Base-by-base conservation (phyloP, 129 eudicot genomes). In the Chrysanthemum makinoi region DNA sequence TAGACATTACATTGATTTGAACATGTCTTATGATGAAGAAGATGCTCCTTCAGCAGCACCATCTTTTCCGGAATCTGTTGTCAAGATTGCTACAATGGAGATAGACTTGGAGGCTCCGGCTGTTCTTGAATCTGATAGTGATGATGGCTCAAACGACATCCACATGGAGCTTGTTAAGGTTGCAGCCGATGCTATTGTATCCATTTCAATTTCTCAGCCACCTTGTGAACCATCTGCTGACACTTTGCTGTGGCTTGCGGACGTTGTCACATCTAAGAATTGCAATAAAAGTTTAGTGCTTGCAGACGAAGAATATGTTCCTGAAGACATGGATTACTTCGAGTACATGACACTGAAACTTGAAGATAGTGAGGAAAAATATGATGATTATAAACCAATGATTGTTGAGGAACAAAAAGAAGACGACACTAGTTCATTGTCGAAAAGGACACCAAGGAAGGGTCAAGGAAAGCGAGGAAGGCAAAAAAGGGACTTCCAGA, bases 331-430 rank as follows among this genome's bases (percentile, higher is more conserved):
- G 86, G 97, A 91, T 86, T 78, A 83, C 83, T 91, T 91, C 28
- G 97, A 91, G 78, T 83, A 76, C 83, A 85, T 87, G 97, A 85
- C 97, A 20, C 46, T 91, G 35, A 83, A 78, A 69, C 72, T 87
- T 78, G 71, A 85, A 77, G 97, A 87, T 10, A 48, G 72, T 0
- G 35, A 85, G 48, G 89, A 72, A 63, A 64, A 80, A 20, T 62
- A 80, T 16, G 72, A 70, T 54, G 53, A 24, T 20, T 77, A 62
- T 61, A 71, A 79, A 50, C 86, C 83, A 49, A 16, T 62, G 43
- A n/a, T 54, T 15, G 58, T 64, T 28, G 81, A 84, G 14, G 77
- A 76, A 5, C 61, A 68, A 59, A 69, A 77, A 3, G 77, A 70
- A 24, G 83, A 69, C 8, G 83, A 68, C 7, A 64, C 26, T n/a